These are phyloP conservation scores for Fusarium tricinctum DNA, from an alignment of 2,329 filamentous ascomycete genomes.

Conservation along the genomic window DNA sequence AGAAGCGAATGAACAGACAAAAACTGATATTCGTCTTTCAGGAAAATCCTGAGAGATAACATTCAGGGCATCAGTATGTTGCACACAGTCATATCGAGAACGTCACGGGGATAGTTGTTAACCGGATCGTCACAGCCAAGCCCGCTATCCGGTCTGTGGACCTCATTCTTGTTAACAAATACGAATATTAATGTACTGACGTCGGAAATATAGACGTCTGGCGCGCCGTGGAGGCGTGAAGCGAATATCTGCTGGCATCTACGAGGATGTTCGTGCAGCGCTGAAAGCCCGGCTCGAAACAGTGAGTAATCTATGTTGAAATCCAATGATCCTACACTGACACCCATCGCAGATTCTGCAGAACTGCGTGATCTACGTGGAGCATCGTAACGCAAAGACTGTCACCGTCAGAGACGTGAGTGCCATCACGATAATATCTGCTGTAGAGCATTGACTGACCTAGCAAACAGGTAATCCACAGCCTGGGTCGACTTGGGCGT, in stretches of 20 bases:
- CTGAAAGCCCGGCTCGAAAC: conserved; percentile 64
- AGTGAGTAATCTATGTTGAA: conserved; percentile 54
- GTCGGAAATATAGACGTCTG: conserved; percentile 66
- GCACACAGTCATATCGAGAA: neutral
- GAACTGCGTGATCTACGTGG: conserved; percentile 64
- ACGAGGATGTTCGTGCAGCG: conserved; percentile 69
- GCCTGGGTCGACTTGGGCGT: conserved; percentile 62
- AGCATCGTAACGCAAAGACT: conserved; percentile 71
- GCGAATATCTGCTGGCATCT: conserved; percentile 75
- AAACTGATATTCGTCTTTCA: conserved; percentile 42
- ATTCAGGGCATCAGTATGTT: conserved; percentile 67
- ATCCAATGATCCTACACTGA: conserved; percentile 18
- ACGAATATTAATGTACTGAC: conserved; percentile 21
- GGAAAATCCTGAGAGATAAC: conserved; percentile 64
- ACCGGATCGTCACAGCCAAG: conserved; percentile 60
- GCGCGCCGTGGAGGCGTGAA: conserved; percentile 84
- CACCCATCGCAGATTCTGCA: conserved; percentile 62
- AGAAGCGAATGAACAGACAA: neutral
- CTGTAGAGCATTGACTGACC: conserved; percentile 17
- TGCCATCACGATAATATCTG: conserved; percentile 10
- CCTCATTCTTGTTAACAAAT: neutral
- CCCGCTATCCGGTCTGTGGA: conserved; percentile 64
- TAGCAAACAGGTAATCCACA: conserved; percentile 66
- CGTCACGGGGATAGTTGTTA: neutral
- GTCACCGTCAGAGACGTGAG: conserved; percentile 73